phyloP scores from a whole-genome alignment of 192 early-diverging fungal species.

The Backusella westeae region DNA sequence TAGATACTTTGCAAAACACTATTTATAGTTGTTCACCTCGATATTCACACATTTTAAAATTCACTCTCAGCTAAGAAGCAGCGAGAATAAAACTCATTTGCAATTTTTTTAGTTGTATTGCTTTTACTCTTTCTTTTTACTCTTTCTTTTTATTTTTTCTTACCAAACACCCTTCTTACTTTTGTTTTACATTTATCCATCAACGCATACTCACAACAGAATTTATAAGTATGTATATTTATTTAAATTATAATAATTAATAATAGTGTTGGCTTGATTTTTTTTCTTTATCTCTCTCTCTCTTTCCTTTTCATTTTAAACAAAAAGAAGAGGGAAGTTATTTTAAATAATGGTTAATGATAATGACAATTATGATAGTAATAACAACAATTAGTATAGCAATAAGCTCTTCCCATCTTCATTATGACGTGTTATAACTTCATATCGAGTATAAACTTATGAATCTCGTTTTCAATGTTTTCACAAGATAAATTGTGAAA shows the following conservation, averaged over 20 bases:
- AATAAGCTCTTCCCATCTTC: neutral
- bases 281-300: neutral
- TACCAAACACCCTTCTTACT: neutral
- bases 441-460: neutral
- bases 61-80: conserved; percentile 21
- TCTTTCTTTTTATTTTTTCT: conserved; percentile 51
- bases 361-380: neutral
- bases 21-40: neutral
- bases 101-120: neutral
- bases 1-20: neutral
- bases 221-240: conserved; percentile 7
- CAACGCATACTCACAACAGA: neutral
- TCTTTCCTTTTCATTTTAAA: conserved; percentile 7
- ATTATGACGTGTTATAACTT: neutral
- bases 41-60: conserved; percentile 52
- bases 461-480: neutral
- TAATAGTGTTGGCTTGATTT: neutral
- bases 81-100: neutral
- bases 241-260: conserved; percentile 3
- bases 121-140: conserved; percentile 22
- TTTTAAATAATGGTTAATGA: conserved; percentile 2
- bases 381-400: neutral
- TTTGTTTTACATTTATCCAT: conserved; percentile 1
- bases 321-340: neutral
- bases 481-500: neutral